These are phyloP conservation scores for Mortierella claussenii DNA, from an alignment of 192 early-diverging fungal genomes.

Conservation along the genomic window DNA sequence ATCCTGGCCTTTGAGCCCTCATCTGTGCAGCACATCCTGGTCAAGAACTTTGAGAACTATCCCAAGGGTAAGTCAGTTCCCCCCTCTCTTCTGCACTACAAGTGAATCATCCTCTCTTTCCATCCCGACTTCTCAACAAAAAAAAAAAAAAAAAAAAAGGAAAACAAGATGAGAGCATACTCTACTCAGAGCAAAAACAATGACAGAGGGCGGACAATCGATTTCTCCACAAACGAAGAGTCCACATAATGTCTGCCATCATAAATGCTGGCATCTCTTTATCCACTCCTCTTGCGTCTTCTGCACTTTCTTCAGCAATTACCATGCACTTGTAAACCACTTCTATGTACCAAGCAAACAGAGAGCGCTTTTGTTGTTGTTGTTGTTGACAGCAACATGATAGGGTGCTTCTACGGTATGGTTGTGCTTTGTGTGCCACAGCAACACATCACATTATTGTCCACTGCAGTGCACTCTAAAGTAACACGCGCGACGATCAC, in stretches of 20 bases:
- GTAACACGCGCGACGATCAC: slow-evolving; percentile 14
- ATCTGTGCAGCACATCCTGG: slow-evolving; percentile 50
- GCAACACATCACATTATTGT: neutral
- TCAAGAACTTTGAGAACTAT: slow-evolving; percentile 56
- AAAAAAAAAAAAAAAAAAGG: neutral
- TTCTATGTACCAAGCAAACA: too few species aligned
- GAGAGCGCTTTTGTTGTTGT: too few species aligned
- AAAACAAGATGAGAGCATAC: neutral
- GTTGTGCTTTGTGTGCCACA: too few species aligned
- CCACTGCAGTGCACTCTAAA: slow-evolving; percentile 23
- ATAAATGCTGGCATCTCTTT: too few species aligned
- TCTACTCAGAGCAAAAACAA: neutral
- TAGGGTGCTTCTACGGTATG: too few species aligned
- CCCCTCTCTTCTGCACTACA: neutral
- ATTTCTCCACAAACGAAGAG: slow-evolving; percentile 1
- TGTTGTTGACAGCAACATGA: too few species aligned
- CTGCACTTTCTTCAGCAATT: too few species aligned
- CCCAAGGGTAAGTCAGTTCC: slow-evolving; percentile 34
- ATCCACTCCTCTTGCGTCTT: too few species aligned
- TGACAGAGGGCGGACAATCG: neutral
- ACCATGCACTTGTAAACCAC: too few species aligned
- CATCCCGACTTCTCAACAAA: neutral
- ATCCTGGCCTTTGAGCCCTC: slow-evolving; percentile 50
- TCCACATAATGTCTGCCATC: too few species aligned
- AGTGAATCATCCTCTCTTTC: neutral